Conservation (phyloP, 108 stramenopile genomes). For the Parmales sp. region DNA sequence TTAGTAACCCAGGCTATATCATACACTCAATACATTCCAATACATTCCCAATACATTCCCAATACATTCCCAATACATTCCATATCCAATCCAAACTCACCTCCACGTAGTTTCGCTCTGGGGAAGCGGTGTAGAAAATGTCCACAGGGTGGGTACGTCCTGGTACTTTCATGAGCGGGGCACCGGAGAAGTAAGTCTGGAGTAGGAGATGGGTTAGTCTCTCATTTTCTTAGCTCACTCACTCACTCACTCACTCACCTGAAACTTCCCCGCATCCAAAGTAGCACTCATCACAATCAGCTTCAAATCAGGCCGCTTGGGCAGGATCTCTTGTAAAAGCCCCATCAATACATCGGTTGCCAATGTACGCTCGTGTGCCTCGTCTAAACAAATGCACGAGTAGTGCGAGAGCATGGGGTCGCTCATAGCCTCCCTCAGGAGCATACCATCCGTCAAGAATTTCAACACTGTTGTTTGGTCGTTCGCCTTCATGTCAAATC, state of each 20-base stretch:
- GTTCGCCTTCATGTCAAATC: constrained; percentile 88
- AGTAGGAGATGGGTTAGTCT: constrained; percentile 23
- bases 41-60: no score
- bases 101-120: constrained; percentile 98
- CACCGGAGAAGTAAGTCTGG: constrained; percentile 73
- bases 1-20: no score
- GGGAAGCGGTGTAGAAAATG: constrained; percentile 91
- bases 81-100: no score
- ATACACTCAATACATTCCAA: no score
- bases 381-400: constrained; percentile 91
- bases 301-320: constrained; percentile 75
- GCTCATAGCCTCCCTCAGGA: constrained; percentile 89
- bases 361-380: constrained; percentile 96
- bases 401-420: constrained; percentile 84
- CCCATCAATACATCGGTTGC: constrained; percentile 99
- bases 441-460: constrained; percentile 91
- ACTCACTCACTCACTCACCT: constrained; percentile 33
- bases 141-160: constrained; percentile 96
- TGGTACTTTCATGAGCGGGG: constrained; percentile 85
- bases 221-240: constrained; percentile 5
- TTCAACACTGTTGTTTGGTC: constrained; percentile 66
- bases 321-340: constrained; percentile 87
- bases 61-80: no score
- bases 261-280: constrained; percentile 85
- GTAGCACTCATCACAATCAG: constrained; percentile 98